Evolutionary conservation across 192 early-diverging fungal species (phyloP).

Genomic region (Coemansia sp.): DNA sequence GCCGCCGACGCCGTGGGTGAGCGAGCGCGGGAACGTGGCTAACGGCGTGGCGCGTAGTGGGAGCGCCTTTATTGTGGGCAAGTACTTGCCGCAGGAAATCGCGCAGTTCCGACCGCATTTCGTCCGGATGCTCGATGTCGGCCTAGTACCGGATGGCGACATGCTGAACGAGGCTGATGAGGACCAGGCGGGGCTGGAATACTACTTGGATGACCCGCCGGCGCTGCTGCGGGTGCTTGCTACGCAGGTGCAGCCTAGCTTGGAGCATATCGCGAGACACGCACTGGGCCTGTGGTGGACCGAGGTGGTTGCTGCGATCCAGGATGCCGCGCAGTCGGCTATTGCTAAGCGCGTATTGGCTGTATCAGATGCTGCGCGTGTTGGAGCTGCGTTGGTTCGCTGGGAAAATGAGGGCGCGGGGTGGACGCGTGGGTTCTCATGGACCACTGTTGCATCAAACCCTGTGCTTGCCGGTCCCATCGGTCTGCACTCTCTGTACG

Average conservation of each 20-base stretch:
- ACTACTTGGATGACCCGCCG: constrained; percentile 15
- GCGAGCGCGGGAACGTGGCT: neutral
- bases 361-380: constrained; percentile 26
- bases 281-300: constrained; percentile 41
- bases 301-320: neutral
- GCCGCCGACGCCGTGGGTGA: constrained; percentile 13
- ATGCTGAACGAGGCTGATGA: constrained; percentile 36
- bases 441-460: constrained; percentile 12
- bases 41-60: constrained; percentile 4
- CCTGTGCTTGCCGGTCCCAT: constrained; percentile 9
- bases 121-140: constrained; percentile 34
- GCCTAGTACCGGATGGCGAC: constrained; percentile 5
- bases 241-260: constrained; percentile 33
- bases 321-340: constrained; percentile 9
- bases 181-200: constrained; percentile 15
- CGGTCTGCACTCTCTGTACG: constrained; percentile 13
- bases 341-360: constrained; percentile 8
- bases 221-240: constrained; percentile 26
- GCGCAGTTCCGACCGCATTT: constrained; percentile 40
- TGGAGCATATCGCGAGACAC: constrained; percentile 29
- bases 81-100: constrained; percentile 40
- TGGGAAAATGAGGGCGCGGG: constrained; percentile 14
- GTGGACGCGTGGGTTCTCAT: constrained; percentile 25
- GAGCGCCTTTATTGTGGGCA: constrained; percentile 39
- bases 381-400: constrained; percentile 14